Evolutionary conservation across 108 stramenopile genomes (phyloP), one percentile per base, ranked within the genome.

Genomic region (Nitzschia sp.): DNA sequence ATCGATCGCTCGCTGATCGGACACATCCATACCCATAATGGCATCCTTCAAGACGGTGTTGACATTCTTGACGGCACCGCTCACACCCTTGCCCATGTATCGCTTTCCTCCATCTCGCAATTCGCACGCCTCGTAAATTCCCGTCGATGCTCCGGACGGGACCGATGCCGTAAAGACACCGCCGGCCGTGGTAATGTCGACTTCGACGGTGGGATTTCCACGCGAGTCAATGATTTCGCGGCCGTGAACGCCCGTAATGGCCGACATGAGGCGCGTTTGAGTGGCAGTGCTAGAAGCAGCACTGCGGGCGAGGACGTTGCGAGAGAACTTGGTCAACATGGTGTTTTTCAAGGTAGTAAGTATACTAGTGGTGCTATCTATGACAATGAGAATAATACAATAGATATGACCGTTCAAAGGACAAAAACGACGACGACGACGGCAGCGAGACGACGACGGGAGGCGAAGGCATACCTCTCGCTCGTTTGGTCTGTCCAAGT

Each of bases 181-280:
- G n/a, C 84, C 53, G 30, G 81, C 77, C 41, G 94, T 96, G 54
- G 87, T 92, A 55, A 96, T 79, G 57, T 91, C 92, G 29, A 94
- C 92, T 84, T 99, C 99, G 58, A 99, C 98, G 48, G 99, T 99
- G 30, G 99, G 99, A 80, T 99, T 99, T 29, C 99, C 99, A 58
- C 99, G 92, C 54, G 97, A 97, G 76, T 99, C 99, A 55, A 99
- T 94, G 72, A 99, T 97, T 75, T 97, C 93, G 45, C 99, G 96
- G 6, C 93, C 99, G 38, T 79, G 66, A 32, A 97, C 88, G 27
- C 80, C 89, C 31, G 96, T 97, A 78, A 98, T 97, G 66, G 92
- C 72, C 17, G 64, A 67, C 80, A 81, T 81, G 57, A 63, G 55
- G 52, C 77, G 70, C 66, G 68, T 67, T 26, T 38, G 30, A 4